Base-by-base conservation (phyloP, 164 flowering plant species). In the Liriodendron chinense region DNA sequence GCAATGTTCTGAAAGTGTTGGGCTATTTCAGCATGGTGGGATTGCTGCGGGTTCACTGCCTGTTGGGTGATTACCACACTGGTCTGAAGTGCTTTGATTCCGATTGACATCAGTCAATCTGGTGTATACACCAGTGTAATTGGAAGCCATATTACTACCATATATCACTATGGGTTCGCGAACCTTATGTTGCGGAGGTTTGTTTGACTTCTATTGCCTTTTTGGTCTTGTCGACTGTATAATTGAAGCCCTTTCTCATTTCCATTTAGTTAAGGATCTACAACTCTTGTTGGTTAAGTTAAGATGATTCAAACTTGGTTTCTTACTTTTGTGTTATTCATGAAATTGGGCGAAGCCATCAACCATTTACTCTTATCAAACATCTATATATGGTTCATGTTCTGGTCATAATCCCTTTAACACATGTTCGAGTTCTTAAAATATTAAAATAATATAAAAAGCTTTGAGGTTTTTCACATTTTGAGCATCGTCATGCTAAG, bases 11-110 rank as follows among this genome's bases (percentile, higher is more conserved):
- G 86, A 92, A 94, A 85, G 99, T 96, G 16, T 77, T 96, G 83
- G 99, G 99, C 2, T 96, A 96, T 80, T 96, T 94, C 82, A 96
- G 99, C 86, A 93, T 96, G 95, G 91, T 96, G 71, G 99, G 99
- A 63, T 83, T 96, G 85, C 88, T 96, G 70, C 87, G 98, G 34
- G 98, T 94, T 49, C 99, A 96, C 81, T 96, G 99, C 80, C 91
- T 94, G 69, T 79, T 96, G 76, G 99, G 99, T 67, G 99, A 96
- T 86, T 94, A 96, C 79, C 94, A 91, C 47, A 94, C 98, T 81
- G 99, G 98, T 56, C 79, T 96, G 75, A 96, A 94, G 85, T 94
- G 99, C 83, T 76, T 34, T 96, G 76, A 87, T 65, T 48, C 99
- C 98, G 24, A 93, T 96, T 87, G 98, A 96, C 82, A 94, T 94